Base-by-base conservation (phyloP, 257 asterid genomes). In the Solanum appendiculatum region DNA sequence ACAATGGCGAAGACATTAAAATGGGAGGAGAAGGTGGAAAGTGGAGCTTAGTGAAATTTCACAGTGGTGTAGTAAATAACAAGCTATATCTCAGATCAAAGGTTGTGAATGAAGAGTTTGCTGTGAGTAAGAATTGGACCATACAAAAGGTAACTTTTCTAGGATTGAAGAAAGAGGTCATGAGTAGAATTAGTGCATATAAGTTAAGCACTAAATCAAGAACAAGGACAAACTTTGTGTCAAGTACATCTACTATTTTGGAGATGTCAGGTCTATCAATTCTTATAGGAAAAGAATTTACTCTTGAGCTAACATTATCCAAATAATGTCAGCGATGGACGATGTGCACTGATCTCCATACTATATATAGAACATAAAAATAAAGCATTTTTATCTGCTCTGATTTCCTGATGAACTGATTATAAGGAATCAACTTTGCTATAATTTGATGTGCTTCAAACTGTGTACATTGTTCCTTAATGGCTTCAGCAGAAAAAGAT, bases 1-100 rank as follows among this genome's bases (percentile, higher is more conserved):
- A 94, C 34, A 66, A 93, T 42, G 96, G 98, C 1, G 98, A 90
- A 31, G 94, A 88, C 27, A 10, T 92, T 29, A 93, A 92, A 5
- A 74, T 89, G 56, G 98, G 92, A 42, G 91, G 90, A 12, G 70
- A 83, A 3, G 96, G 91, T 20, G 93, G 92, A 20, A 85, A 42
- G 0, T 94, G 96, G 97, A 94, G 92, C 68, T 51, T 90, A 0
- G 89, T 86, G 13, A 80, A 15, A 36, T 86, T 86, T 33, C 37
- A 58, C 34, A 81, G 78, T n/a, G 37, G 31, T 25, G 9, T 29
- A 3, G 66, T 37, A 3, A 73, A 84, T 9, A 11, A 25, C 31
- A 77, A 58, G 46, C 51, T 86, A 29, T 75, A 46, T 60, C 77
- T 86, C 27, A 77, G 40, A 39, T 86, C 85, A 25, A 85, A 77